Base-by-base conservation (phyloP, 805 yeast genomes). In the Starmera amethionina region DNA sequence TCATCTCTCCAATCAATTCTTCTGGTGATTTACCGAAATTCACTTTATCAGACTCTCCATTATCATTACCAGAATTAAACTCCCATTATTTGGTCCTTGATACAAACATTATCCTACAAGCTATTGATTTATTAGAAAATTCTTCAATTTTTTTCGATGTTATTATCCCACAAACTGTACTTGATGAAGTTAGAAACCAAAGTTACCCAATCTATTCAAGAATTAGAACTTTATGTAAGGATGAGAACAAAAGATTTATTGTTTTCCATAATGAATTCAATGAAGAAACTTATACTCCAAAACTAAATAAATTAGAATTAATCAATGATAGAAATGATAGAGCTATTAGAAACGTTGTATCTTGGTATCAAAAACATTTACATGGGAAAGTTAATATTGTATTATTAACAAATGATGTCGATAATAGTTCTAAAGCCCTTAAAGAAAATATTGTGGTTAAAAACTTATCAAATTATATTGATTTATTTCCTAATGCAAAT, bases 251-350 rank as follows among this genome's bases (percentile, higher is more conserved):
- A 60, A 69, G 97, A 44, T 86, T 88, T 54, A 75, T 84, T 31
- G 93, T 93, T 3, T 93, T 85, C 62, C 97, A 93, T 63, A 93
- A 93, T 62, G 97, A 90, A 60, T 93, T 88, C 60, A 75, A 75
- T 49, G 74, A 76, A 46, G 75, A 71, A 9, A 86, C 97, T 0
- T 83, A 68, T 57, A 68, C 79, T 5, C 67, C 67, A 28, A 75
- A 97, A 52, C 40, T 54, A 28, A 58, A 63, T 29, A 66, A 66
- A 32, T 74, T 75, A 38, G 97, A 93, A 60, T 55, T 81, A 10
- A 80, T 84, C 46, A 87, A 90, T 55, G 97, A 90, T 60, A 72
- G 90, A 56, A 90, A 90, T 54, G 97, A 90, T 60, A 67, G 96
- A 48, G 87, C 96, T 25, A 88, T 93, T 36, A 72, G 97, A 58